Base-by-base conservation (phyloP, 495 filamentous ascomycete species). In the Usnea hakonensis region DNA sequence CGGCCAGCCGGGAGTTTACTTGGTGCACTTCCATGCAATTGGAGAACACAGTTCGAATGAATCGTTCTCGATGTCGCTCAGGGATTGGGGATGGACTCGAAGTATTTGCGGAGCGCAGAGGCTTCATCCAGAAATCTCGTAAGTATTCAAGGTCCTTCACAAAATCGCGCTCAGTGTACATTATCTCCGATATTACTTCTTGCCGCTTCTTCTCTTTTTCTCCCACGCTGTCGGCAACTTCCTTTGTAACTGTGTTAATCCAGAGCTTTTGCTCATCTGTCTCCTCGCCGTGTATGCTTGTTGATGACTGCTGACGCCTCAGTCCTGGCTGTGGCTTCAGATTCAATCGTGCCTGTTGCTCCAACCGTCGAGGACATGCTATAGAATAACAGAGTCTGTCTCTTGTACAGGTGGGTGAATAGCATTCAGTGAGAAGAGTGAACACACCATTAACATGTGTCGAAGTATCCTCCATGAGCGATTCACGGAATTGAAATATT, bases 111-210 rank as follows among this genome's bases (percentile, higher is more conserved):
- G 84, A 84, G 57, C 90, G 86, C 58, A 99, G 74, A 5, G 95
- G 95, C 65, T 90, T 84, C 79, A 97, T 96, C 95, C 95, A 99
- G 82, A 97, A 97, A 76, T 99, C 95, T 62, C 93, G 85, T 35
- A 99, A 76, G 70, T 99, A 99, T 71, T 99, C 95, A 66, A 99
- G 79, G 71, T 99, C 95, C 78, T 99, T 99, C 72, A 99, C 95
- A 67, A 99, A 99, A 74, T 99, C 95, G 43, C 95, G 85, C 73
- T 99, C 95, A 0, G 95, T 99, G 73, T 99, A 99, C 85, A 95
- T 96, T 65, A 96, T 86, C 71, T 99, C 95, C 30, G 93, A 96
- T 64, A 99, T 97, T 62, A 97, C 87, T 70, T 99, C 95, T 70
- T 99, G 95, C 13, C 95, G 85, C 75, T 97, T 97, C 85, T 95